Base-by-base conservation (phyloP, 2,329 filamentous ascomycete genomes). In the Trichoderma koningii region DNA sequence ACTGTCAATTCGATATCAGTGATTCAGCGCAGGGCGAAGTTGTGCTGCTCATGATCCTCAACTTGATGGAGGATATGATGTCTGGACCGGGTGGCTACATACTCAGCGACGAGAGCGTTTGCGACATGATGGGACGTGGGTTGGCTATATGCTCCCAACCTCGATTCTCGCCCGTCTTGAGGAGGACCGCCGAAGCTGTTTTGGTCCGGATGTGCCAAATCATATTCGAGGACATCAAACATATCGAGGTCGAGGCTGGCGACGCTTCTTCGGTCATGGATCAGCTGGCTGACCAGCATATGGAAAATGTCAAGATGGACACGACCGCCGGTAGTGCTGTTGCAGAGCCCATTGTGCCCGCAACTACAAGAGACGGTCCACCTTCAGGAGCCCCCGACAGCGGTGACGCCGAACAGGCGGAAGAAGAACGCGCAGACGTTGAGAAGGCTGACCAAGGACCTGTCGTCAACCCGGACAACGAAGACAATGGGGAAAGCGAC, bases 181-280 rank as follows among this genome's bases (percentile, higher is more conserved):
- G 94, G 68, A 86, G 93, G 68, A 96, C 93, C 21, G 95, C 95
- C 2, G 95, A 99, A 77, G 95, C 96, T 73, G 90, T 93, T 63
- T 97, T 99, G 93, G 92, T 98, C 52, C 92, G 92, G 70, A 99
- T 99, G 95, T 98, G 95, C 74, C 95, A 99, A 78, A 93, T 97
- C 69, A 97, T 99, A 72, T 99, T 99, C 75, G 91, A 93, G 76
- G 89, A 96, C 66, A 80, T 99, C 60, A 97, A 96, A 76, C 88
- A 93, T 69, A 81, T 98, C 7, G 92, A 96, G 71, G 84, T 91
- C 53, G 89, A 93, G 73, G 85, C 88, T 23, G 87, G 87, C 14
- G 85, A 89, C 44, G 87, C 90, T 67, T 78, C 85, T 7, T 85
- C 88, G 42, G 85, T 85, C 3, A 77, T 91, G 64, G 89, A 92